Percentiles rank a stretch among this genome's conserved stretches.
These are phyloP conservation scores for Penicillium argentinense DNA, from an alignment of 495 filamentous ascomycete species.

Conservation along the genomic window DNA sequence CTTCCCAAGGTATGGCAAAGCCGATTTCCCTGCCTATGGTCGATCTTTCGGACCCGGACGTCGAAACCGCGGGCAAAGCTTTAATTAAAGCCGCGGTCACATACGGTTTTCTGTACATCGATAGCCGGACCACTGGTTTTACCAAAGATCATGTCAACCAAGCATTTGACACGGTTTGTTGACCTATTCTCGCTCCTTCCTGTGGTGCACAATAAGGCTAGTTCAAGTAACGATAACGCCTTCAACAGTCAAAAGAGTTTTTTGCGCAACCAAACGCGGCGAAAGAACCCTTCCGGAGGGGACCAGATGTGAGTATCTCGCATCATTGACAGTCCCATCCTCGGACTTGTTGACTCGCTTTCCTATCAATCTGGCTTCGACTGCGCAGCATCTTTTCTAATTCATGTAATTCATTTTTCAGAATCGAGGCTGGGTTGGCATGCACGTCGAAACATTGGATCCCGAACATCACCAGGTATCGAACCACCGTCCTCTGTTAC, in stretches of 20 bases:
- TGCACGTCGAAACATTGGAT: constrained; percentile 80
- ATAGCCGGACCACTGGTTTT: constrained; percentile 57
- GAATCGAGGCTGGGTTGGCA: constrained; percentile 76
- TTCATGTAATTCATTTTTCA: constrained; percentile 16
- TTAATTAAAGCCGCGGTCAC: constrained; percentile 69
- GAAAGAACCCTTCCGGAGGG: constrained; percentile 65
- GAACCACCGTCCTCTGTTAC: not conserved
- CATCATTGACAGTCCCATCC: too few species aligned
- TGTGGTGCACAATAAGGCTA: too few species aligned
- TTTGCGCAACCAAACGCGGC: constrained; percentile 63
- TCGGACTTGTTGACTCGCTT: too few species aligned
- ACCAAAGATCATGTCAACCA: constrained; percentile 54
- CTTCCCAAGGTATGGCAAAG: constrained; percentile 40
- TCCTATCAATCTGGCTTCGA: too few species aligned
- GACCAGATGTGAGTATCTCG: constrained; percentile 46
- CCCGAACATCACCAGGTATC: constrained; percentile 67
- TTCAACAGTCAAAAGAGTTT: constrained; percentile 63
- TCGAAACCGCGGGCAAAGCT: constrained; percentile 52
- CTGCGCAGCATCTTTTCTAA: too few species aligned
- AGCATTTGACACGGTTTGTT: constrained; percentile 49
- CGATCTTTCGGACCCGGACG: constrained; percentile 51
- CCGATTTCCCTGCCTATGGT: constrained; percentile 61
- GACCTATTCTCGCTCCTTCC: constrained; percentile 36
- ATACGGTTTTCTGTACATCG: constrained; percentile 80
- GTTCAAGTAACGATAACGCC: too few species aligned